A percentile compares a stretch with the other conserved stretches of the same genome.
Conservation (phyloP, 345 rosid species). For the Dimocarpus longan region DNA sequence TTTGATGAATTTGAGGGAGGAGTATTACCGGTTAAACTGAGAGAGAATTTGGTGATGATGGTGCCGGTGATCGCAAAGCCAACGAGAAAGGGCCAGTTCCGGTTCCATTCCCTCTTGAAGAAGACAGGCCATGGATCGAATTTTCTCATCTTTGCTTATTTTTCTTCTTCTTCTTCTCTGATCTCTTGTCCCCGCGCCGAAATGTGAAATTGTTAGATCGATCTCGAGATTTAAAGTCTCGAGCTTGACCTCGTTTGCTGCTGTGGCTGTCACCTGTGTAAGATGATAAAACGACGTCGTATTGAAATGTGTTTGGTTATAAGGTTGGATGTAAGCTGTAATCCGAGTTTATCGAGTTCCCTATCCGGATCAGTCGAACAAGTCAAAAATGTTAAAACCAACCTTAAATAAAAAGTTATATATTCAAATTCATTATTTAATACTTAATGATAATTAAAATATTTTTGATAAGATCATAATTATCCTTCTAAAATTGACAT, state of each 20-base stretch:
- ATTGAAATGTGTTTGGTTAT: neutral
- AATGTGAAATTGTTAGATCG: neutral
- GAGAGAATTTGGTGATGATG: constrained; percentile 66
- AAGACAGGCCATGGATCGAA: constrained; percentile 81
- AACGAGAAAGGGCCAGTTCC: constrained; percentile 83
- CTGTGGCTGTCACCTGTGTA: neutral
- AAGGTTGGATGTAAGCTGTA: neutral
- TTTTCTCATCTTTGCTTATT: constrained; percentile 35
- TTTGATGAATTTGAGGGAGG: neutral
- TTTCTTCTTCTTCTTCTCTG: neutral
- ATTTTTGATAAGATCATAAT: no score
- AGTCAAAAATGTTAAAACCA: no score
- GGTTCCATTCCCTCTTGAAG: constrained; percentile 80
- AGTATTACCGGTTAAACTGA: constrained; percentile 63
- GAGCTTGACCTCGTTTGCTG: neutral
- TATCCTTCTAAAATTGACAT: no score
- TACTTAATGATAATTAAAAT: no score
- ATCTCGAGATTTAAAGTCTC: neutral
- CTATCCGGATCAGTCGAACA: no score
- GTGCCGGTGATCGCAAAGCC: constrained; percentile 79
- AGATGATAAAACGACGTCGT: neutral
- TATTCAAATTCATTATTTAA: no score
- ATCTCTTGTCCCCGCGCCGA: neutral
- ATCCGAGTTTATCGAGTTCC: neutral
- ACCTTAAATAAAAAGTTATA: no score